Evolutionary conservation across 257 asterid genomes (phyloP).

Genomic region (Solanum ahanhuiri): DNA sequence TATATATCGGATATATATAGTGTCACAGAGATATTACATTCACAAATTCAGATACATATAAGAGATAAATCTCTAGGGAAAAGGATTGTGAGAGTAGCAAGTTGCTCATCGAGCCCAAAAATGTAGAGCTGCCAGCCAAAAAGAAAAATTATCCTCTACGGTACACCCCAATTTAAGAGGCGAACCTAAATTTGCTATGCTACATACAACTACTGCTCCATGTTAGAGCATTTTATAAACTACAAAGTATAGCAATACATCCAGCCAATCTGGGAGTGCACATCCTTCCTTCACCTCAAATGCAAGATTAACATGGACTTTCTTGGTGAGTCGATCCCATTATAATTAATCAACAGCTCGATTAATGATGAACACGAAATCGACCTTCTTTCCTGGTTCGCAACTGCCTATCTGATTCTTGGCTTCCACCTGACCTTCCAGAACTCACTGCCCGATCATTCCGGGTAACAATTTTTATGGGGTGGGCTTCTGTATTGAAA

Average conservation of each 20-base stretch:
- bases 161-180: background rate
- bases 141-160: background rate
- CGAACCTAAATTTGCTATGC: background rate
- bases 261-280: background rate
- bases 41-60: background rate
- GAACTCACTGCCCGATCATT: slow-evolving; percentile 16
- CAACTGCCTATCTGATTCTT: slow-evolving; percentile 25
- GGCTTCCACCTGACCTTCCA: slow-evolving; percentile 23
- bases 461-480: slow-evolving; percentile 64
- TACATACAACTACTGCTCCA: background rate
- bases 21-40: background rate
- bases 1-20: background rate
- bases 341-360: background rate
- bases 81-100: background rate
- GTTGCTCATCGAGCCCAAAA: background rate
- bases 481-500: slow-evolving; percentile 98
- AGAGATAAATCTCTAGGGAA: background rate
- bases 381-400: slow-evolving; percentile 90
- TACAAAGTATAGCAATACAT: background rate
- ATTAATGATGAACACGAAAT: slow-evolving; percentile 27
- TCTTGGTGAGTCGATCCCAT: background rate
- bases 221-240: slow-evolving; percentile 1
- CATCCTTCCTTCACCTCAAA: background rate
- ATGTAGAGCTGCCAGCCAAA: background rate
- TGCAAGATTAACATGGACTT: background rate